A percentile compares a stretch with the other conserved stretches of the same genome.
phyloP scores from a whole-genome alignment of 306 rosid genomes.

The Prunus fruticosa region DNA sequence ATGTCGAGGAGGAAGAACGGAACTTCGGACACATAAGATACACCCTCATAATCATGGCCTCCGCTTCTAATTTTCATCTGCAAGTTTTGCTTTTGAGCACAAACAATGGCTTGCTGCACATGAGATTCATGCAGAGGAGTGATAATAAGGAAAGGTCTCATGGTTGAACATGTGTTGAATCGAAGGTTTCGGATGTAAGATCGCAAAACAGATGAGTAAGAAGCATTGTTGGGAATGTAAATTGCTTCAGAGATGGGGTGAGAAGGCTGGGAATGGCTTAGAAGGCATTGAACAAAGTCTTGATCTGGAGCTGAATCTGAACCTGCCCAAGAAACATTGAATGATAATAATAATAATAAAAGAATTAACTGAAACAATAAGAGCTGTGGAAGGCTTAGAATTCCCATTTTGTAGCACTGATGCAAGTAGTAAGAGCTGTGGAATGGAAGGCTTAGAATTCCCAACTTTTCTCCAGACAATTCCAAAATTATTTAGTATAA shows the following conservation, averaged over 20 bases:
- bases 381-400: too few relatives aligned
- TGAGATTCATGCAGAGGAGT: neutral
- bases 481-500: too few relatives aligned
- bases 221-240: neutral
- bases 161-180: neutral
- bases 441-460: too few relatives aligned
- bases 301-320: neutral
- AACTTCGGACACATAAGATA: neutral
- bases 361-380: neutral
- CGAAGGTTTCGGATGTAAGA: neutral
- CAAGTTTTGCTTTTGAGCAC: neutral
- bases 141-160: neutral
- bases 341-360: neutral
- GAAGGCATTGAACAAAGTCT: neutral
- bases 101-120: neutral
- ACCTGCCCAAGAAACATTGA: neutral
- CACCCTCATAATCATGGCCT: neutral
- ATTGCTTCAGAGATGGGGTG: neutral
- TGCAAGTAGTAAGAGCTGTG: too few relatives aligned
- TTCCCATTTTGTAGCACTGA: too few relatives aligned
- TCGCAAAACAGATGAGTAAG: neutral
- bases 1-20: constrained; percentile 1
- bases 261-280: neutral
- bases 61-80: neutral
- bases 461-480: too few relatives aligned